Base-by-base conservation (phyloP, 2,329 filamentous ascomycete genomes). In the Pyrenochaeta sp. region DNA sequence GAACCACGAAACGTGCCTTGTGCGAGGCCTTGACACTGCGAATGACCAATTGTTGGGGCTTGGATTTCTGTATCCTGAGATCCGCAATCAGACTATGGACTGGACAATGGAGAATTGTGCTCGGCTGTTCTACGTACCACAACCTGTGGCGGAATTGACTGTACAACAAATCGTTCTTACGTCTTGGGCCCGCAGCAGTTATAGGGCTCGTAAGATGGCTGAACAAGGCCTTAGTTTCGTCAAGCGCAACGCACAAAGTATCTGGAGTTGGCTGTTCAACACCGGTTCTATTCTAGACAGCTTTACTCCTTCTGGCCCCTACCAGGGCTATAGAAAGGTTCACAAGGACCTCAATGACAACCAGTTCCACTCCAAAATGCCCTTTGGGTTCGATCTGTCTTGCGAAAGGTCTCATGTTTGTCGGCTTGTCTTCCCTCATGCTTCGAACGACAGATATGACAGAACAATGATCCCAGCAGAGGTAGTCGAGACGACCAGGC, bases 81-180 rank as follows among this genome's bases (percentile, higher is more conserved):
- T 68, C 3, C 56, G 64, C 5, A 45, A 63, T 2, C 44, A 43
- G 10, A 60, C 67, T 9, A 56, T 66, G 27, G 49, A 56, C 1
- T 73, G 69, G 69, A 54, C 58, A 1, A 54, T 55, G 31, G 49
- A 57, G 15, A 64, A 61, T 18, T 73, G 70, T 44, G 48, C 39
- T 20, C 61, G 54, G 18, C 54, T 72, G 4, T 18, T 59, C 12
- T 63, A 61, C 30, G 54, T 59, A 7, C 68, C 67, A 7, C 58
- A 58, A 20, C 4, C 23, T 9, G 41, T 52, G 15, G 15, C 48
- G 17, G 27, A 49, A 15, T 27, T 45, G 20, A 48, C 41, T 17
- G 27, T 46, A 14, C 42, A 58, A 37, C 37, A 56, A 12, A 46
- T 43, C 18, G 41, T 51, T 12, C 11, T 51, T n/a, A 45, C 30